Base-by-base conservation (phyloP, 1,284 basidiomycete species). In the Trametes polyzona region DNA sequence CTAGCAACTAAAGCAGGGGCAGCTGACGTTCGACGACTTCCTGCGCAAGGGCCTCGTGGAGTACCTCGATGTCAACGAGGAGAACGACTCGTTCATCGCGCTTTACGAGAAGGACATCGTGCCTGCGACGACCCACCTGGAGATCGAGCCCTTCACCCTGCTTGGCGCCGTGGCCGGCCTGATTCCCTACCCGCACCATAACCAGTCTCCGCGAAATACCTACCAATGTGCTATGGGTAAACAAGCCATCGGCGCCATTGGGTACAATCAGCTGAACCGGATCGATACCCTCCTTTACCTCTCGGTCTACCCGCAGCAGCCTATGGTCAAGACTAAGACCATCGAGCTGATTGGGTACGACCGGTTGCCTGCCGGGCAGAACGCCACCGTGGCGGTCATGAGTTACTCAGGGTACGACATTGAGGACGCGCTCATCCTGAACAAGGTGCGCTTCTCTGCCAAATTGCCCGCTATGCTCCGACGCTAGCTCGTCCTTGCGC, bases 191-290 rank as follows among this genome's bases (percentile, higher is more conserved):
- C 97, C 98, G 0, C 97, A 99, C 71, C 97, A 99, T 75, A 99
- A 99, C 71, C 98, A 99, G 72, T 98, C 96, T 2, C 97, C 98
- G 4, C 88, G 97, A 55, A 98, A 99, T 71, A 99, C 97, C 1
- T 99, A 99, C 71, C 96, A 99, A 78, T 99, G 97, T 71, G 97
- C 97, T 50, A 99, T 99, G 97, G 97, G 97, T 61, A 99, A 99
- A 78, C 97, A 99, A 79, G 97, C 97, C 0, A 98, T 99, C 62
- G 97, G 97, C n/a, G 96, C 95, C 2, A 99, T 99, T 65, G 96
- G 89, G 0, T 98, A 96, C 77, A 99, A 99, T 73, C 97, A 99
- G 73, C 86, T 98, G 61, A 94, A 96, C 72, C 86, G 97, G 42
- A 99, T 99, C 72, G 97, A 99, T 74, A 99, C 97, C 0, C 82